A percentile compares a stretch with the other conserved stretches of the same genome.
phyloP scores from a whole-genome alignment of 257 asterid genomes.

The Solanum verrucosum region DNA sequence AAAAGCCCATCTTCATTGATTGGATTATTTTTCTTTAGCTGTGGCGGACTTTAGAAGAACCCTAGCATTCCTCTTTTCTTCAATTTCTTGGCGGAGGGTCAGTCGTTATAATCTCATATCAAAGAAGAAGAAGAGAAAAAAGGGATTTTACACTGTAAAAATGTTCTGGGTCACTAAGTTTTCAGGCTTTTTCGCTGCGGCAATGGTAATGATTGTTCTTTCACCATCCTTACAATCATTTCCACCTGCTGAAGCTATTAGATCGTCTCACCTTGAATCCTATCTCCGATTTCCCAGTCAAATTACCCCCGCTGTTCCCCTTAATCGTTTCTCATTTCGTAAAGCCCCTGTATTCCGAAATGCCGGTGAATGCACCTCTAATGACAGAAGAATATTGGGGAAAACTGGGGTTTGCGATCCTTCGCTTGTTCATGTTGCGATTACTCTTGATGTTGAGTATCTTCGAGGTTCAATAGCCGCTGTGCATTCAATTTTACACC shows the following conservation, averaged over 20 bases:
- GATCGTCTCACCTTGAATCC: conserved; percentile 45
- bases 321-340: conserved; percentile 39
- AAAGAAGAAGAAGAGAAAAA: conserved; percentile 15
- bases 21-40: background rate
- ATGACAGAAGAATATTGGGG: conserved; percentile 8
- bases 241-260: conserved; percentile 93
- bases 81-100: conserved; percentile 3
- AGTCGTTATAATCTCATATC: background rate
- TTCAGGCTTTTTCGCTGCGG: conserved; percentile 68
- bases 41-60: conserved; percentile 57
- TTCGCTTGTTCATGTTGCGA: conserved; percentile 74
- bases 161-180: conserved; percentile 76
- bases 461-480: conserved; percentile 93
- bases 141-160: conserved; percentile 15
- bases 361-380: conserved; percentile 42
- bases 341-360: conserved; percentile 52
- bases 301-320: conserved; percentile 11
- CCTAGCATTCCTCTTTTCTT: conserved; percentile 37
- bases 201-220: conserved; percentile 57
- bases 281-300: conserved; percentile 17
- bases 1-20: background rate
- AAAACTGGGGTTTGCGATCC: conserved; percentile 56
- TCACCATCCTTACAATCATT: conserved; percentile 82
- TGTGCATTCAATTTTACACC: conserved; percentile 78
- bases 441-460: conserved; percentile 76